Conservation (phyloP, 1,139 yeast genomes). For the Yamadazyma buinensis region DNA sequence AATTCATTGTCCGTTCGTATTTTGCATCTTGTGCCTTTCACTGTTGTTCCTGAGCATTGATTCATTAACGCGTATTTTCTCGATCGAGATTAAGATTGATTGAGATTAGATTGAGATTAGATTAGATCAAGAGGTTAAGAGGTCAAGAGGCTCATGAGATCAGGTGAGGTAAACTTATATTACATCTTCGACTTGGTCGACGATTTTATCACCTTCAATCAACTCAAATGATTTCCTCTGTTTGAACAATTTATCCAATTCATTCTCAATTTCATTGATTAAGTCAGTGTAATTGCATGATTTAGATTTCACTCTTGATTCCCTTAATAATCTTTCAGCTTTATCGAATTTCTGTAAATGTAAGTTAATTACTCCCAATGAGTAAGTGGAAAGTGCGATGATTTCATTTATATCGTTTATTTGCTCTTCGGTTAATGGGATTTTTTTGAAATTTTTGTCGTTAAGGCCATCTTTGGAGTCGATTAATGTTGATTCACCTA, state of each 20-base stretch:
- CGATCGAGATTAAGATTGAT: too few species aligned
- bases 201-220: too few species aligned
- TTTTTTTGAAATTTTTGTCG: neutral
- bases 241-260: constrained; percentile 47
- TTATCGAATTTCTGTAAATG: constrained; percentile 52
- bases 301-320: constrained; percentile 68
- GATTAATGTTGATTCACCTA: neutral
- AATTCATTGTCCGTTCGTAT: constrained; percentile 18
- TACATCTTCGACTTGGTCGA: too few species aligned
- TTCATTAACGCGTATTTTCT: constrained; percentile 2
- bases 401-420: constrained; percentile 43
- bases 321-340: constrained; percentile 63
- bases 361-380: constrained; percentile 73
- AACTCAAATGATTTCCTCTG: too few species aligned
- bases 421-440: constrained; percentile 10
- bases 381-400: constrained; percentile 78
- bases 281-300: constrained; percentile 65
- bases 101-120: too few species aligned
- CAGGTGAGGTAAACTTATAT: too few species aligned
- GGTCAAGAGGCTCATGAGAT: too few species aligned
- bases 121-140: too few species aligned
- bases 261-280: constrained; percentile 62
- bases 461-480: neutral
- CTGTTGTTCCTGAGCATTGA: constrained; percentile 32
- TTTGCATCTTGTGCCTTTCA: constrained; percentile 29